Base-by-base conservation (phyloP, 2,329 filamentous ascomycete species). In the Colletotrichum liaoningense region DNA sequence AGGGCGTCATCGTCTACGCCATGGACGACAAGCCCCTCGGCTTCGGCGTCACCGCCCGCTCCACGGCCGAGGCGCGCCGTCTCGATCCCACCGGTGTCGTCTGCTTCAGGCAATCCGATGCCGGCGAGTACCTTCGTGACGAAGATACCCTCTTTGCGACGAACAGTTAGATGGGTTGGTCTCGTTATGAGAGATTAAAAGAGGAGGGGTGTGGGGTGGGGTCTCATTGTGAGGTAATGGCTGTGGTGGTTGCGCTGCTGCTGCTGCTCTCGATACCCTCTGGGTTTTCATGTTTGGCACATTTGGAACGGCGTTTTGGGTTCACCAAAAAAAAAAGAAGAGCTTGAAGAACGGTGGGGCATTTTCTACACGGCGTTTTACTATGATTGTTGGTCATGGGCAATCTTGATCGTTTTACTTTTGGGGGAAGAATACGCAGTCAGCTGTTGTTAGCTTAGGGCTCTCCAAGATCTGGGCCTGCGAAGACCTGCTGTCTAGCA, bases 21-120 rank as follows among this genome's bases (percentile, higher is more conserved):
- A 97, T 98, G 94, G 93, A 95, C 80, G 97, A 98, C 84, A 95
- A 93, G 26, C 95, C 95, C n/a, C 85, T 97, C 82, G 97, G 97
- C 19, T 99, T 98, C 81, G 96, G 96, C 58, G 92, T 98, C 65
- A 97, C 95, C 54, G 94, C 95, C n/a, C 89, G 95, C 80, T 94
- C 93, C 75, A 97, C 95, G 5, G 91, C 93, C 22, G 95, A 98
- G 82, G 92, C 94, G 30, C 89, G 95, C 79, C 89, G 94, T 77
- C 82, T 98, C 78, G 97, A 98, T 76, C 97, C 97, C 0, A 99
- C 97, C 0, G 95, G 93, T 12, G 93, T 98, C 74, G 93, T 94
- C 11, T 93, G 93, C 68, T 98, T 98, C 84, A 89, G 96, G 76
- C 97, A 99, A 85, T 94, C 94, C 1, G 97, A 99, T 86, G 93